These are phyloP conservation scores for Chrysoporthe cubensis DNA, from an alignment of 2,329 filamentous ascomycete species.

Conservation along the genomic window DNA sequence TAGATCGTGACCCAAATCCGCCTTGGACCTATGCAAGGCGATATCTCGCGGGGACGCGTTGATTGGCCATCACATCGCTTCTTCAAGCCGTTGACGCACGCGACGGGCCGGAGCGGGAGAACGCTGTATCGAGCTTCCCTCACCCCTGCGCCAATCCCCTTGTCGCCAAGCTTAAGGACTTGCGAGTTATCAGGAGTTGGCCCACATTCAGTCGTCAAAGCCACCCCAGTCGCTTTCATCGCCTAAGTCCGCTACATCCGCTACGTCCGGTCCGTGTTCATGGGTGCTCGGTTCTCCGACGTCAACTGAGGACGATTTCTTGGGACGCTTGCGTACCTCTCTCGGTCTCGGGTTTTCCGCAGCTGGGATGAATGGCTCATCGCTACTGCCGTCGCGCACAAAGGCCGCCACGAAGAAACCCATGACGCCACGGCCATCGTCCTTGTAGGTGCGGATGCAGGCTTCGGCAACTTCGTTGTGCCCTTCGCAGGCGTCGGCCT, in stretches of 20 bases:
- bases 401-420: constrained; percentile 96
- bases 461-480: constrained; percentile 65
- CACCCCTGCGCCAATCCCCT: not conserved
- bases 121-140: too few relatives aligned
- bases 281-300: constrained; percentile 12
- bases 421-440: constrained; percentile 82
- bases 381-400: constrained; percentile 55
- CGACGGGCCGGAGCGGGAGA: not conserved
- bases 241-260: constrained; percentile 17
- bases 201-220: constrained; percentile 25
- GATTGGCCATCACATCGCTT: not conserved
- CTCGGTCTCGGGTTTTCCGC: not conserved
- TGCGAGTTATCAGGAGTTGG: not conserved
- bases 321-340: not conserved
- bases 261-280: not conserved
- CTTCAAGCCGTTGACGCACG: not conserved
- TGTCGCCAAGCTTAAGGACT: not conserved
- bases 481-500: constrained; percentile 51
- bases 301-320: not conserved
- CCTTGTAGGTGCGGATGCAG: constrained; percentile 82
- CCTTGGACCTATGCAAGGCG: not conserved
- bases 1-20: not conserved
- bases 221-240: constrained; percentile 27
- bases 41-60: not conserved
- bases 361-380: not conserved